Evolutionary conservation across 345 rosid species (phyloP), one percentile per base, ranked within the genome.

Genomic region (Pistacia integerrima): DNA sequence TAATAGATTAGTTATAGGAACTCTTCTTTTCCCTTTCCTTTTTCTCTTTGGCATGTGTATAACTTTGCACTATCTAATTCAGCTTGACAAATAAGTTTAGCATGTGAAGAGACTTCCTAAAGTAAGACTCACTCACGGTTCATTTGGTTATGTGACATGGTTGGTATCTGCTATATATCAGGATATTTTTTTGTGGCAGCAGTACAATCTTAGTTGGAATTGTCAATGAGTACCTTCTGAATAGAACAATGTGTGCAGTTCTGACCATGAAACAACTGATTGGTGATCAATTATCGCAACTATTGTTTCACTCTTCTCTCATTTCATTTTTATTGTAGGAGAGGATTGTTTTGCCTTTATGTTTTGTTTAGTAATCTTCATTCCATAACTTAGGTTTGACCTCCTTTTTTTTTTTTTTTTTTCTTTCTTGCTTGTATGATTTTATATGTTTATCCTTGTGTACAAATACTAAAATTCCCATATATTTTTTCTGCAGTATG

Each of bases 401-500:
- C 41, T 56, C 18, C 28, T 55, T 56, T 14, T n/a, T 12, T 71
- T 25, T 25, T 22, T 25, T 25, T 25, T 14, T n/a, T 11, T 52
- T 57, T 11, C 4, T 16, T 41, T 28, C 54, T 28, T 54, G 51
- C 33, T n/a, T 11, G 63, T 67, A 17, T 18, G 25, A 30, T 69
- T 55, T 54, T 48, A 30, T 54, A 52, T 1, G 25, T 35, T 6
- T 22, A 41, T 68, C 18, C 54, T 28, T 65, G 4, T 17, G 51
- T 51, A 18, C 16, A 54, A 59, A 78, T 58, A 51, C 75, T 59
- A 61, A 28, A 30, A 1, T 76, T 77, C 33, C 33, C 51, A 14
- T 38, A 54, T 69, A 55, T 62, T 70, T 30, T 71, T 77, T 28
- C 9, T 76, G 85, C 89, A 88, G 94, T 90, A 90, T 55, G 92